Conservation (phyloP, 371 early-diverging fungal genomes). For the Dentiscutata heterogama region DNA sequence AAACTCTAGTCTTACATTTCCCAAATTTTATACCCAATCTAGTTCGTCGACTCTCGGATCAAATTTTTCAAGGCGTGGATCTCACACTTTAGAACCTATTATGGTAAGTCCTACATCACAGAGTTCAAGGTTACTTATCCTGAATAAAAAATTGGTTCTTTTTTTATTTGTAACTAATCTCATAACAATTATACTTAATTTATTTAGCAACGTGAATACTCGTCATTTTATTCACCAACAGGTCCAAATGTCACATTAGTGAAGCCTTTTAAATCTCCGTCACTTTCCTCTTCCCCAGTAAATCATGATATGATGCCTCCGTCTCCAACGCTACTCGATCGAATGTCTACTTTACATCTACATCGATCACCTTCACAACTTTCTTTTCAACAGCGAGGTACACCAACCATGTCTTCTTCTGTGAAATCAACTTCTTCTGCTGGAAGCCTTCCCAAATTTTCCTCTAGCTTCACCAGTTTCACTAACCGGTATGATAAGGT, state of each 20-base stretch:
- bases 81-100: neutral
- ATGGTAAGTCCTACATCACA: neutral
- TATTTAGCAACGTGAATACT: slow-evolving; percentile 14
- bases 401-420: slow-evolving; percentile 30
- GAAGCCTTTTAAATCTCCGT: slow-evolving; percentile 47
- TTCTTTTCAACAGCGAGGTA: slow-evolving; percentile 32
- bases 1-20: neutral
- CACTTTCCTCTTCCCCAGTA: slow-evolving; percentile 47
- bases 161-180: neutral
- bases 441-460: slow-evolving; percentile 38
- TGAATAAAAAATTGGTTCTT: too few relatives aligned
- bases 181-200: neutral
- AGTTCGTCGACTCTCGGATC: neutral
- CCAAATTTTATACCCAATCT: neutral
- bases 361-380: slow-evolving; percentile 43
- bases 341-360: slow-evolving; percentile 10
- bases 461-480: slow-evolving; percentile 12
- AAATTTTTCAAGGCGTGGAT: slow-evolving; percentile 5
- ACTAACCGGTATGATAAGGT: neutral
- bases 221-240: neutral
- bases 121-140: neutral
- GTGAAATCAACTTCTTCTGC: slow-evolving; percentile 39
- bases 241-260: slow-evolving; percentile 43
- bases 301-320: slow-evolving; percentile 6
- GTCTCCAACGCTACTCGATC: slow-evolving; percentile 35